These are phyloP conservation scores for Piper longum DNA, from an alignment of 164 flowering plant genomes.

Conservation along the genomic window DNA sequence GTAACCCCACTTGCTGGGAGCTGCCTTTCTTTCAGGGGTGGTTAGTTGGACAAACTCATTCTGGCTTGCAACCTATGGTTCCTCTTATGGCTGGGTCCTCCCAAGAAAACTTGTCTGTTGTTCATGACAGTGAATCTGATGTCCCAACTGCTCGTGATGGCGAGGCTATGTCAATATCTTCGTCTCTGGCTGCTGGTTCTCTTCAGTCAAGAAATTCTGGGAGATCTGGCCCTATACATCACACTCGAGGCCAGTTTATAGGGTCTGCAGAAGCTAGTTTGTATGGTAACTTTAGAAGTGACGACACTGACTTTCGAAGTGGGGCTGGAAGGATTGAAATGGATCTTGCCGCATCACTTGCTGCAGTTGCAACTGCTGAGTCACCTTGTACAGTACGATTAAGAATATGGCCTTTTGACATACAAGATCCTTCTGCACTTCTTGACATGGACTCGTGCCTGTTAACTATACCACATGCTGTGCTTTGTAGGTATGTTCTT, in stretches of 20 bases:
- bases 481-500: conserved; percentile 76
- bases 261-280: conserved; percentile 32
- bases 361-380: conserved; percentile 84
- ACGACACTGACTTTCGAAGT: conserved; percentile 40
- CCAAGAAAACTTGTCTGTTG: conserved; percentile 24
- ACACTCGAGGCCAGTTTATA: conserved; percentile 28
- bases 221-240: conserved; percentile 42
- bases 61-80: conserved; percentile 27
- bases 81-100: conserved; percentile 17
- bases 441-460: conserved; percentile 64
- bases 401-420: conserved; percentile 79
- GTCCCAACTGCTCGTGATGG: conserved; percentile 8
- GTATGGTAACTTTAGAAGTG: conserved; percentile 13
- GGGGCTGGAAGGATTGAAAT: conserved; percentile 43
- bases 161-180: conserved; percentile 19
- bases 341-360: conserved; percentile 70
- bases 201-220: conserved; percentile 25
- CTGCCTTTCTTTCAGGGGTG: conserved; percentile 87
- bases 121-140: conserved; percentile 14
- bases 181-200: conserved; percentile 17
- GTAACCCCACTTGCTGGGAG: conserved; percentile 69
- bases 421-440: conserved; percentile 60
- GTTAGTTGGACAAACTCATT: conserved; percentile 83
- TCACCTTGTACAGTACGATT: conserved; percentile 94
- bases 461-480: conserved; percentile 86